Base-by-base conservation (phyloP, 805 yeast genomes). In the Yamadazyma scolyti region DNA sequence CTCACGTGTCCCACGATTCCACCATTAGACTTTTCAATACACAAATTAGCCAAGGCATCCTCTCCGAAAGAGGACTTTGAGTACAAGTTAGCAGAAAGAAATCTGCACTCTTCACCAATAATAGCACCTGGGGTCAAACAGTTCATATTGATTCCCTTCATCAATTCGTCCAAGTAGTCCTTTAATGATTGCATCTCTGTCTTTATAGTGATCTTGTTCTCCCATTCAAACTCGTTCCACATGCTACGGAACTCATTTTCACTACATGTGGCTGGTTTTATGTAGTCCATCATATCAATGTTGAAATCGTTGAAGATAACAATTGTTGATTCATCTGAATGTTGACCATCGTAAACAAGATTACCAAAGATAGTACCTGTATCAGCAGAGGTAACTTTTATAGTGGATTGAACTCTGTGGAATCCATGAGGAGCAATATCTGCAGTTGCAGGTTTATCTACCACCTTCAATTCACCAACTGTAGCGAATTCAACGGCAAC, bases 141-240 rank as follows among this genome's bases (percentile, higher is more conserved):
- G 36, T 81, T 79, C 97, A 93, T 94, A 59, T 90, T 89, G 4
- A 98, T 93, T 28, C 86, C 89, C 36, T 71, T 65, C 64, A 84
- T 65, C 46, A 93, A 65, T 48, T 75, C 80, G 37, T 79, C 82
- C 57, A 93, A 68, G 60, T 86, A 93, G 27, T 76, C 84, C 52
- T 81, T 79, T 51, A 94, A 71, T 2, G 85, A 63, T 19, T 73
- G 57, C 42, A 80, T 67, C 32, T 69, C 72, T 2, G 94, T 77
- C 45, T 82, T 79, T 54, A 93, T 84, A 38, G 89, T 84, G 47
- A 93, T 89, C 68, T 93, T 93, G 68, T 93, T 93, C 62, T 93
- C 98, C 98, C 98, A 93, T 65, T 93, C 99, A 55, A 94, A 93
- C 57, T 89, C 97, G 56, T 88, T 87, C 99, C 99, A 93, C 97